Percentiles rank a stretch among this genome's conserved stretches.
phyloP scores from a whole-genome alignment of 2,329 filamentous ascomycete species.

The Gliomastix tumulicola region DNA sequence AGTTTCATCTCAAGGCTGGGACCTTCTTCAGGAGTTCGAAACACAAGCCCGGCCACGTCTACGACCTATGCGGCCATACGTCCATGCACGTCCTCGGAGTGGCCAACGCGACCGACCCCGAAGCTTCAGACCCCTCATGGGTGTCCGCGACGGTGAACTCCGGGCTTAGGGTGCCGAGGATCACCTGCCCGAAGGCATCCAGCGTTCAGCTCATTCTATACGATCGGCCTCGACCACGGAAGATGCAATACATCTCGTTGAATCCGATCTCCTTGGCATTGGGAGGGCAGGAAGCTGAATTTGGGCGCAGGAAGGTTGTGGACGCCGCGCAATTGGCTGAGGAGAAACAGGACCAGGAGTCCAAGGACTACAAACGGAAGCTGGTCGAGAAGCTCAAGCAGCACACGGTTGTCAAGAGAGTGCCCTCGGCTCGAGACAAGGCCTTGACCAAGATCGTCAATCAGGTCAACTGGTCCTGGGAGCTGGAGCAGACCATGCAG shows the following conservation, averaged over 20 bases:
- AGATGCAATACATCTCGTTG: slow-evolving; percentile 95
- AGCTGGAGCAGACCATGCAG: slow-evolving; percentile 78
- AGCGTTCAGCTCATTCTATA: slow-evolving; percentile 87
- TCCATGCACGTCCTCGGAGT: slow-evolving; percentile 82
- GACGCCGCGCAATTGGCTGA: slow-evolving; percentile 57
- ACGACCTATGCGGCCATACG: slow-evolving; percentile 74
- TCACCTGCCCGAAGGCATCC: slow-evolving; percentile 64
- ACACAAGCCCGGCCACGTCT: slow-evolving; percentile 73
- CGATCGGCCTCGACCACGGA: slow-evolving; percentile 72
- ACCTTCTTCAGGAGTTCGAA: slow-evolving; percentile 77
- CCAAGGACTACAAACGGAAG: slow-evolving; percentile 53
- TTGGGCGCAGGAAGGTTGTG: slow-evolving; percentile 29
- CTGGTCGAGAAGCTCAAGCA: slow-evolving; percentile 81
- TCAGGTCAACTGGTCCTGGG: slow-evolving; percentile 93
- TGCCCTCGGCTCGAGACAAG: slow-evolving; percentile 74
- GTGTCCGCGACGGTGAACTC: slow-evolving; percentile 53
- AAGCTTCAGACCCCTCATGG: slow-evolving; percentile 57
- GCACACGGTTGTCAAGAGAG: slow-evolving; percentile 75
- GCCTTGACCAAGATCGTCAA: slow-evolving; percentile 77
- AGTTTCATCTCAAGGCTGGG: slow-evolving; percentile 77
- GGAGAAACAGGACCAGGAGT: slow-evolving; percentile 52
- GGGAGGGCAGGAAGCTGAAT: slow-evolving; percentile 56
- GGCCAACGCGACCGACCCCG: slow-evolving; percentile 56
- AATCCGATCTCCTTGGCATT: slow-evolving; percentile 83
- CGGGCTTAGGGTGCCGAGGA: slow-evolving; percentile 53